Conservation (phyloP, 352 stramenopile genomes). For the Pythium utonaiense region DNA sequence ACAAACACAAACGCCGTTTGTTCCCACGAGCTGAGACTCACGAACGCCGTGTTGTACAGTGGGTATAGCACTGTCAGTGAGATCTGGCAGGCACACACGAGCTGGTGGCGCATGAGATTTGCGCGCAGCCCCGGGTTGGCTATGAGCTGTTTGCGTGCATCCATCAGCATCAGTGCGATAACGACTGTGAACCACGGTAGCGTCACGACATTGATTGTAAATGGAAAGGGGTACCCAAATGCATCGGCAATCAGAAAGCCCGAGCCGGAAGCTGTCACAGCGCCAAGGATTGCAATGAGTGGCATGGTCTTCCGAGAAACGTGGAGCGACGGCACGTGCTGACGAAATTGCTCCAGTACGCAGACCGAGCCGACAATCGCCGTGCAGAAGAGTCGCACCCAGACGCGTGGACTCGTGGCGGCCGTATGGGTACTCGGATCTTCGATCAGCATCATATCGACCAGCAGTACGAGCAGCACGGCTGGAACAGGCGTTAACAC, state of each 20-base stretch:
- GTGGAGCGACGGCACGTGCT: constrained; percentile 4
- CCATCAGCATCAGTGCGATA: neutral
- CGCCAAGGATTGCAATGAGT: neutral
- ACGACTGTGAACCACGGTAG: neutral
- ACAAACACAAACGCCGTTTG: neutral
- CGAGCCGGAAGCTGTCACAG: too few species aligned
- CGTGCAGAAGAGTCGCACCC: constrained; percentile 1
- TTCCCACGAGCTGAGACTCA: neutral
- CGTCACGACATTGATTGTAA: neutral
- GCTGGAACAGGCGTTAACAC: constrained; percentile 20
- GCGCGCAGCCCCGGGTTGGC: too few species aligned
- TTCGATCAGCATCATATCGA: constrained; percentile 3
- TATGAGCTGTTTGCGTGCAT: neutral
- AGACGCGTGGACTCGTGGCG: constrained; percentile 1
- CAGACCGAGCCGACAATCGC: neutral
- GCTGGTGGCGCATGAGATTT: too few species aligned
- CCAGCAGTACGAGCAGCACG: constrained; percentile 1
- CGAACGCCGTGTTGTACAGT: neutral
- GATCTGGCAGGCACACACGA: too few species aligned
- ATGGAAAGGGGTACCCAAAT: neutral
- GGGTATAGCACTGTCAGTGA: too few species aligned
- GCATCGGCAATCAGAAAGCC: neutral
- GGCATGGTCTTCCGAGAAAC: constrained; percentile 1
- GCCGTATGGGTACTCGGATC: neutral
- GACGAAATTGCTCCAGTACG: constrained; percentile 16